phyloP scores from a whole-genome alignment of 306 rosid species.

The Trifolium fragiferum region DNA sequence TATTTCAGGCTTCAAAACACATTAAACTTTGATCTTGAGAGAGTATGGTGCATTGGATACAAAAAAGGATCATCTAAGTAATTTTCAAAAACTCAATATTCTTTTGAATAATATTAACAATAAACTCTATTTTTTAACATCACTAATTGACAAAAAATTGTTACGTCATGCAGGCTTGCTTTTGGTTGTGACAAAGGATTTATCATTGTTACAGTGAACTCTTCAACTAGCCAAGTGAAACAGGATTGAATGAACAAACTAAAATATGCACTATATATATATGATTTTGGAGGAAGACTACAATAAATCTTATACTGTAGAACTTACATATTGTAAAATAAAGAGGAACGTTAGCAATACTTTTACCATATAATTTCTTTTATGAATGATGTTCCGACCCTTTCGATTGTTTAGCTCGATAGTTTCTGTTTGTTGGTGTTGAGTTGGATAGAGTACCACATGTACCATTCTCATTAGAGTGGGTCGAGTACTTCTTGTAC shows the following conservation, averaged over 20 bases:
- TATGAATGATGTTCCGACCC: too few relatives aligned
- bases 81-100: slow-evolving; percentile 35
- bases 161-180: slow-evolving; percentile 49
- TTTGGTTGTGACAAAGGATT: slow-evolving; percentile 70
- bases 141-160: background rate
- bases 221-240: slow-evolving; percentile 24
- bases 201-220: slow-evolving; percentile 38
- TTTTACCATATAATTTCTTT: background rate
- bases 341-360: background rate
- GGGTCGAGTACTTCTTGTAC: too few relatives aligned
- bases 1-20: slow-evolving; percentile 52
- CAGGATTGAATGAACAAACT: background rate
- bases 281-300: slow-evolving; percentile 2
- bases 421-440: too few relatives aligned
- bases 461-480: too few relatives aligned
- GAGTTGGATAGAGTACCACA: too few relatives aligned
- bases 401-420: too few relatives aligned
- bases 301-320: background rate
- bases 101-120: slow-evolving; percentile 8
- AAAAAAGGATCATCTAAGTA: slow-evolving; percentile 57
- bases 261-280: background rate
- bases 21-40: slow-evolving; percentile 55
- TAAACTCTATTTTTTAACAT: background rate
- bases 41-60: slow-evolving; percentile 68
- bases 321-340: background rate